Conservation (phyloP, 345 rosid genomes). For the Nephelium lappaceum region DNA sequence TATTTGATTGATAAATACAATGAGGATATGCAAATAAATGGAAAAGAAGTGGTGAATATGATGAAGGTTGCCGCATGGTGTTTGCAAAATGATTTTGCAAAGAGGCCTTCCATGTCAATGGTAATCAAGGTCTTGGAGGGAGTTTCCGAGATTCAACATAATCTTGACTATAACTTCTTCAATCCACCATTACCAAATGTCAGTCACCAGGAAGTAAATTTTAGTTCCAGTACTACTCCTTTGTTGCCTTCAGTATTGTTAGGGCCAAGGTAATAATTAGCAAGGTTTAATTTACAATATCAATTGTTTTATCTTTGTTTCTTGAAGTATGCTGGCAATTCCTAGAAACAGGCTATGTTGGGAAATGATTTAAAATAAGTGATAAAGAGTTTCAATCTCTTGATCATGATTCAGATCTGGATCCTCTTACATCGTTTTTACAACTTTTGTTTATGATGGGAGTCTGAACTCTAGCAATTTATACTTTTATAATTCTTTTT, state of each 20-base stretch:
- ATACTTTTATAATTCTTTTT: neutral
- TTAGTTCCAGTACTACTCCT: neutral
- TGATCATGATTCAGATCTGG: neutral
- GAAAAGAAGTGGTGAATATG: constrained; percentile 26
- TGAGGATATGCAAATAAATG: constrained; percentile 21
- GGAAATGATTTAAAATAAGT: neutral
- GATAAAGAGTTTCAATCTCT: neutral
- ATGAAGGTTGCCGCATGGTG: constrained; percentile 39
- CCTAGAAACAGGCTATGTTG: neutral
- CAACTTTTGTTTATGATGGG: neutral
- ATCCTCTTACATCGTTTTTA: too few relatives aligned
- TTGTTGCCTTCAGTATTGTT: constrained; percentile 13
- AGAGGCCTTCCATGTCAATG: constrained; percentile 32
- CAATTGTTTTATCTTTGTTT: neutral
- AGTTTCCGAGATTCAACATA: neutral
- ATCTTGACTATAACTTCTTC: constrained; percentile 16
- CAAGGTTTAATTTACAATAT: neutral
- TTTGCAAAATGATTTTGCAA: constrained; percentile 26
- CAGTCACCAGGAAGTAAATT: neutral
- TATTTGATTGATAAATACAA: constrained; percentile 29
- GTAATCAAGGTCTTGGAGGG: constrained; percentile 30
- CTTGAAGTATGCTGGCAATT: neutral
- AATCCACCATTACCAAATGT: neutral
- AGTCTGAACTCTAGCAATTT: neutral
- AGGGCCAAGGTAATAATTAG: constrained; percentile 7